phyloP scores from a whole-genome alignment of 768 basidiomycete genomes.

The Grammothele lineata region DNA sequence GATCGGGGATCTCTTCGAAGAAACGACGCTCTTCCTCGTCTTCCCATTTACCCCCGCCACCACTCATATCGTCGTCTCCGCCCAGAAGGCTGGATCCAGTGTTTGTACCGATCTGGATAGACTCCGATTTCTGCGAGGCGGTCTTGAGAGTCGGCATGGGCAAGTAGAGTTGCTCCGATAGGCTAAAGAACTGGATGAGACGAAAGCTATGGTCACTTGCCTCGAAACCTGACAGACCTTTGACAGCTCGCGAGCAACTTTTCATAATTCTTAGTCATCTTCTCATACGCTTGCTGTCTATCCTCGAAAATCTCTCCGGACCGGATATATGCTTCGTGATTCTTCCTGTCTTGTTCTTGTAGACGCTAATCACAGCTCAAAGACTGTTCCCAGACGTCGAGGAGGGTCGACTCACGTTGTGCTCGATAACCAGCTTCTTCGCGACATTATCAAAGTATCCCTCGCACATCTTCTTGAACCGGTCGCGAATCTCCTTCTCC shows the following conservation, averaged over 20 bases:
- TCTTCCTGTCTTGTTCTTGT: slow-evolving; percentile 94
- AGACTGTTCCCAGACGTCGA: not conserved
- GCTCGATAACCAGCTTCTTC: slow-evolving; percentile 89
- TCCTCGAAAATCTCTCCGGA: slow-evolving; percentile 99
- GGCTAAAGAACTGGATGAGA: slow-evolving; percentile 37
- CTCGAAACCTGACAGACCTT: slow-evolving; percentile 62
- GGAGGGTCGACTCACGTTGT: slow-evolving; percentile 54
- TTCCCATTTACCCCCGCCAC: slow-evolving; percentile 85
- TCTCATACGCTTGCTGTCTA: slow-evolving; percentile 97
- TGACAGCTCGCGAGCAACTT: slow-evolving; percentile 86
- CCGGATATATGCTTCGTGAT: slow-evolving; percentile 98
- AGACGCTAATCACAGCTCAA: slow-evolving; percentile 53
- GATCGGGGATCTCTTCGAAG: slow-evolving; percentile 89
- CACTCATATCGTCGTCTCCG: slow-evolving; percentile 34
- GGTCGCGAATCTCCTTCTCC: slow-evolving; percentile 79
- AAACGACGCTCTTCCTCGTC: slow-evolving; percentile 95
- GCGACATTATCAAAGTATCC: slow-evolving; percentile 89
- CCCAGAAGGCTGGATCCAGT: slow-evolving; percentile 22
- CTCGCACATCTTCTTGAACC: slow-evolving; percentile 90
- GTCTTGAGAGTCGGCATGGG: slow-evolving; percentile 83
- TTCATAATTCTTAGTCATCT: slow-evolving; percentile 96
- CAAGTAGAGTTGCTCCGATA: slow-evolving; percentile 88
- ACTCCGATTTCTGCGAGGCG: slow-evolving; percentile 73
- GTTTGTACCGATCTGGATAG: slow-evolving; percentile 68
- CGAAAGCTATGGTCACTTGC: too few relatives aligned